These are phyloP conservation scores for Puccinia polysora DNA, from an alignment of 1,284 basidiomycete genomes.

Conservation along the genomic window DNA sequence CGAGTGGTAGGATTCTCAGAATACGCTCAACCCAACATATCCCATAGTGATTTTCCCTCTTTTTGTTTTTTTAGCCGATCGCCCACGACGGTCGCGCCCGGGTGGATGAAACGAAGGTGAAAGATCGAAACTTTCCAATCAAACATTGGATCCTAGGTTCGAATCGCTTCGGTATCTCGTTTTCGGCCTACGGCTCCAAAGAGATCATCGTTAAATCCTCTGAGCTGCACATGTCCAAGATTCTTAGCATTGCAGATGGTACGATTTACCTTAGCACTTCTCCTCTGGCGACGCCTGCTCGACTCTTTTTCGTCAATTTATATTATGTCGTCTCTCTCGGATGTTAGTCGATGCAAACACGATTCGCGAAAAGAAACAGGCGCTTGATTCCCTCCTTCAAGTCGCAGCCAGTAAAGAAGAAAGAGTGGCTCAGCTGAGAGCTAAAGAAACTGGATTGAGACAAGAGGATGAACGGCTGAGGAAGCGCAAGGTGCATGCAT, in stretches of 20 bases:
- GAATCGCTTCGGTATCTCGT: conserved; percentile 25
- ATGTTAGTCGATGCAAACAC: conserved; percentile 20
- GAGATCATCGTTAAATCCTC: conserved; percentile 33
- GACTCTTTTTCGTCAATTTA: not conserved
- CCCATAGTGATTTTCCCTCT: conserved; percentile 1
- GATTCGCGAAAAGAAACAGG: not conserved
- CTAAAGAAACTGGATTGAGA: conserved; percentile 16
- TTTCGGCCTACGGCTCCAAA: conserved; percentile 30
- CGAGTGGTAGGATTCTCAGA: conserved; percentile 14
- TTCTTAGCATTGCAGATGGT: conserved; percentile 31
- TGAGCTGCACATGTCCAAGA: not conserved
- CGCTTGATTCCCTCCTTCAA: not conserved
- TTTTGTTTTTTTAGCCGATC: conserved; percentile 16
- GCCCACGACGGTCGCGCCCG: conserved; percentile 8
- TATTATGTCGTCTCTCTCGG: not conserved
- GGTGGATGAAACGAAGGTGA: conserved; percentile 17
- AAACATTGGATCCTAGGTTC: conserved; percentile 36
- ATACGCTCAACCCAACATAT: not conserved
- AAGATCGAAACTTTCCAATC: conserved; percentile 25
- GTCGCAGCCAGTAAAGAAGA: conserved; percentile 5
- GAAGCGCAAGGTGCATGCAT: not conserved
- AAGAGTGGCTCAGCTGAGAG: not conserved
- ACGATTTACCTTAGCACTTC: not conserved
- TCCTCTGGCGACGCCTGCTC: not conserved
- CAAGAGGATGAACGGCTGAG: conserved; percentile 5